Evolutionary conservation across 2,329 filamentous ascomycete species (phyloP).

Genomic region (Fusarium transvaalense): DNA sequence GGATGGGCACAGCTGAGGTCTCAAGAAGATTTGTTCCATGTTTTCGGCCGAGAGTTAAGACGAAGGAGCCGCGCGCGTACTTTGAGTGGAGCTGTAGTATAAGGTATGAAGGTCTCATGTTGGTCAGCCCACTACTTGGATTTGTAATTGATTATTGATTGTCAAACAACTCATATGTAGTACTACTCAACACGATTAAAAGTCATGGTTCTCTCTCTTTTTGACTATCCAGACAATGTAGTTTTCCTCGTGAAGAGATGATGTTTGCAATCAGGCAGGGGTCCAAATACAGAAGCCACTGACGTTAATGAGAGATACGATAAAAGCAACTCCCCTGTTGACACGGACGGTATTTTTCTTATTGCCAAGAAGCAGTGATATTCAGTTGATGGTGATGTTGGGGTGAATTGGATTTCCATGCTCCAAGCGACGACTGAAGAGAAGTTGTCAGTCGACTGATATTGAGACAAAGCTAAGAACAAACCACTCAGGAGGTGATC

Average conservation of each 20-base stretch:
- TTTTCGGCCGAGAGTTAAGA: too few relatives aligned
- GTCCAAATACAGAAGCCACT: conserved; percentile 39
- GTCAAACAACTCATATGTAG: fast-evolving
- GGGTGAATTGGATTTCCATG: conserved; percentile 40
- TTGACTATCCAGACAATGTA: conserved; percentile 30
- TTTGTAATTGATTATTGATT: not conserved
- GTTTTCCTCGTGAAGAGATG: conserved; percentile 9
- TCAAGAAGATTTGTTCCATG: too few relatives aligned
- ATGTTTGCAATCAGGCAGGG: conserved; percentile 30
- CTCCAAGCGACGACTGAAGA: conserved; percentile 34
- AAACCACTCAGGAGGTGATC: too few relatives aligned
- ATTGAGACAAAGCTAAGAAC: too few relatives aligned
- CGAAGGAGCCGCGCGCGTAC: too few relatives aligned
- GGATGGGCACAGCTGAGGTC: too few relatives aligned
- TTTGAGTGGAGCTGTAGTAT: not conserved
- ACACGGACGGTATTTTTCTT: conserved; percentile 7
- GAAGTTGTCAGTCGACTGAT: conserved; percentile 8
- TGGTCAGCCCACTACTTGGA: not conserved
- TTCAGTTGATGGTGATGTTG: conserved; percentile 42
- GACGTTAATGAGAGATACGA: conserved; percentile 33
- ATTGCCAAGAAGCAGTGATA: conserved; percentile 31
- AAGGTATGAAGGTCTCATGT: not conserved
- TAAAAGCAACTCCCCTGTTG: conserved; percentile 14
- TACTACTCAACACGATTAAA: not conserved
- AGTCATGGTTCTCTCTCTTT: conserved; percentile 29